These are phyloP conservation scores for Stereocaulon alpinum DNA, from an alignment of 495 filamentous ascomycete species.

Conservation along the genomic window DNA sequence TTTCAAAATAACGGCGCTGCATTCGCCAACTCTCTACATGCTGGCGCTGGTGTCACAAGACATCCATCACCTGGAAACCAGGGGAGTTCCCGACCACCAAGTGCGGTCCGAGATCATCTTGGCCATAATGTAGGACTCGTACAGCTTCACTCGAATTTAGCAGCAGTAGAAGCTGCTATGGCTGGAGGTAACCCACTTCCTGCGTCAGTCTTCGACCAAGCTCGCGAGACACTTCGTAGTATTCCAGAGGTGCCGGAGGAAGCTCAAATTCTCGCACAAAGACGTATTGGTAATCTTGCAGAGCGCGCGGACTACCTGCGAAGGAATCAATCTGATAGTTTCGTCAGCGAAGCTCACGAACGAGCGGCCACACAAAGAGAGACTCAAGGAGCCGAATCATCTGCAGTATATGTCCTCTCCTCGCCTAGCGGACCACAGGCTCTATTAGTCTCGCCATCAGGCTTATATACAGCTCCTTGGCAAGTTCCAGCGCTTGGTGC, in stretches of 20 bases:
- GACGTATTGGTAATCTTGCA: conserved; percentile 13
- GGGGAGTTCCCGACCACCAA: background rate
- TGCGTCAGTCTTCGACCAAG: conserved; percentile 17
- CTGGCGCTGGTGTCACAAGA: background rate
- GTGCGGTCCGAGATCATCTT: background rate
- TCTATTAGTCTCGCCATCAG: conserved; percentile 41
- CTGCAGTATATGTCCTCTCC: conserved; percentile 51
- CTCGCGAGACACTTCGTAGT: conserved; percentile 13
- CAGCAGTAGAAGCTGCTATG: conserved; percentile 15
- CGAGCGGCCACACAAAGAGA: conserved; percentile 11
- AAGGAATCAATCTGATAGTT: background rate
- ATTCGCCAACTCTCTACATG: conserved; percentile 15
- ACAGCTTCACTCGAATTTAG: conserved; percentile 15
- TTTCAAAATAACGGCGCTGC: conserved; percentile 12
- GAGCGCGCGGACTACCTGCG: conserved; percentile 4
- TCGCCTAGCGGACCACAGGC: conserved; percentile 52
- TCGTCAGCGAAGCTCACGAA: conserved; percentile 15
- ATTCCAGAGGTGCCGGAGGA: conserved; percentile 12
- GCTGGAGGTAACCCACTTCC: conserved; percentile 20
- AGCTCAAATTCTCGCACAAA: background rate
- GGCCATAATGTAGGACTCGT: background rate
- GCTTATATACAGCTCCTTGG: conserved; percentile 36
- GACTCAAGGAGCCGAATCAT: conserved; percentile 17
- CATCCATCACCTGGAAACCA: conserved; percentile 1
- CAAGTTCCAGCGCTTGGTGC: conserved; percentile 9